phyloP scores from a whole-genome alignment of 2,329 filamentous ascomycete species.

The Neurospora crassa region DNA sequence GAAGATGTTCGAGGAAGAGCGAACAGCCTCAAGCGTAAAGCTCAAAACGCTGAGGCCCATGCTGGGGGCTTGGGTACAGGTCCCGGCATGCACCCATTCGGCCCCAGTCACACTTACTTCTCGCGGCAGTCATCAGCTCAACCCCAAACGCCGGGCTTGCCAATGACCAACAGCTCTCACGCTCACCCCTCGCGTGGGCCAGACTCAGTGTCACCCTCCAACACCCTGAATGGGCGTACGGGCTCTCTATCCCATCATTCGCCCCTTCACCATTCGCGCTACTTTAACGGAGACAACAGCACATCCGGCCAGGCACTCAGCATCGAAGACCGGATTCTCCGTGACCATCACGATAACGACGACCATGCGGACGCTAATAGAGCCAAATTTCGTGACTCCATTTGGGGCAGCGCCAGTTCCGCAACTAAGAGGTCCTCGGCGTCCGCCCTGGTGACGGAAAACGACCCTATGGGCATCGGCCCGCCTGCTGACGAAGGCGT shows the following conservation, averaged over 20 bases:
- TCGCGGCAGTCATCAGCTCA: constrained; percentile 26
- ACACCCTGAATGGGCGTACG: constrained; percentile 20
- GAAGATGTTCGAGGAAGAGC: constrained; percentile 73
- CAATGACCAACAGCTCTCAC: constrained; percentile 23
- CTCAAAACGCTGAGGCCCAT: constrained; percentile 46
- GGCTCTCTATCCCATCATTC: constrained; percentile 23
- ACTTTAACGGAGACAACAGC: constrained; percentile 28
- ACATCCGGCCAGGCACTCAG: constrained; percentile 29
- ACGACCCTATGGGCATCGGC: constrained; percentile 20
- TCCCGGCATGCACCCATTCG: constrained; percentile 25
- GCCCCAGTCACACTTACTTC: constrained; percentile 24
- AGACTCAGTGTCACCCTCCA: constrained; percentile 25
- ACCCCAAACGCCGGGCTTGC: constrained; percentile 27
- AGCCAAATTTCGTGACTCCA: constrained; percentile 33
- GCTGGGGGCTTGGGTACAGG: constrained; percentile 28
- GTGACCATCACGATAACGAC: constrained; percentile 26
- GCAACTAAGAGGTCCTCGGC: constrained; percentile 3
- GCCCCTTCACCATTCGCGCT: constrained; percentile 31
- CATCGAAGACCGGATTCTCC: constrained; percentile 42
- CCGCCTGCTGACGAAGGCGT: constrained; percentile 29
- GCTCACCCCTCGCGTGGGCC: constrained; percentile 24
- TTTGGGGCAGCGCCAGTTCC: constrained; percentile 30
- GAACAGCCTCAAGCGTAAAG: constrained; percentile 63
- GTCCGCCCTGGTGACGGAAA: constrained; percentile 9
- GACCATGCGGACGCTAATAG: constrained; percentile 37